Conservation (phyloP, 192 early-diverging fungal genomes). For the Thamnidium elegans region DNA sequence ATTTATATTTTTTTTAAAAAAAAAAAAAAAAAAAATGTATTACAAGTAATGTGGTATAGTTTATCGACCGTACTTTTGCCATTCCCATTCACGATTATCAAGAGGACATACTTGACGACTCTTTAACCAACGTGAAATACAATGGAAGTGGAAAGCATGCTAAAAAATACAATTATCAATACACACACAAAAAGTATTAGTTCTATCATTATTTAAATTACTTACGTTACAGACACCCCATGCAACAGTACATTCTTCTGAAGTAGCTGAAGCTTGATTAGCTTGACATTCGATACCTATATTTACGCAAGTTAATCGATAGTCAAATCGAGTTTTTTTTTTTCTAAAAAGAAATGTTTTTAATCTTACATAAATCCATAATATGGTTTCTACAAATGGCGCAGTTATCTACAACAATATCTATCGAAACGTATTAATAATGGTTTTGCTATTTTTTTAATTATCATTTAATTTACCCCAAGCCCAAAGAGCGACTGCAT, state of each 20-base stretch:
- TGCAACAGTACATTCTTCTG: constrained; percentile 92
- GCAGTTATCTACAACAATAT: constrained; percentile 97
- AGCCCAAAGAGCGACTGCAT: constrained; percentile 97
- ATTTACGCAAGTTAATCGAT: not conserved
- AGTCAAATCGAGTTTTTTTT: too few species aligned
- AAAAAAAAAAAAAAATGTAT: too few species aligned
- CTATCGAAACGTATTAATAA: constrained; percentile 40
- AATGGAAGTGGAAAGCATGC: constrained; percentile 99
- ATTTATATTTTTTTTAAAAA: too few species aligned
- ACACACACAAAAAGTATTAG: too few species aligned
- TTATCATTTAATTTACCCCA: constrained; percentile 69
- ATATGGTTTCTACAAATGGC: constrained; percentile 99
- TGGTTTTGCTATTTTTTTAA: not conserved
- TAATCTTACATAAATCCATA: constrained; percentile 92
- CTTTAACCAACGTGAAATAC: constrained; percentile 97
- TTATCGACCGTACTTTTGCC: constrained; percentile 76
- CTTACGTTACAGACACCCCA: constrained; percentile 95
- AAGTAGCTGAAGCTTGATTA: constrained; percentile 89
- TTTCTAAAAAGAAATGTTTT: not conserved
- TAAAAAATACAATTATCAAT: constrained; percentile 25
- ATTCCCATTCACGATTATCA: constrained; percentile 98
- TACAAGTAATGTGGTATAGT: not conserved
- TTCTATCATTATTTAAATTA: not conserved
- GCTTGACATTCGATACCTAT: constrained; percentile 96
- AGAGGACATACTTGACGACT: constrained; percentile 94